phyloP scores from a whole-genome alignment of 225 moss, liverwort and hornwort species.

The Sphagnum contortum region DNA sequence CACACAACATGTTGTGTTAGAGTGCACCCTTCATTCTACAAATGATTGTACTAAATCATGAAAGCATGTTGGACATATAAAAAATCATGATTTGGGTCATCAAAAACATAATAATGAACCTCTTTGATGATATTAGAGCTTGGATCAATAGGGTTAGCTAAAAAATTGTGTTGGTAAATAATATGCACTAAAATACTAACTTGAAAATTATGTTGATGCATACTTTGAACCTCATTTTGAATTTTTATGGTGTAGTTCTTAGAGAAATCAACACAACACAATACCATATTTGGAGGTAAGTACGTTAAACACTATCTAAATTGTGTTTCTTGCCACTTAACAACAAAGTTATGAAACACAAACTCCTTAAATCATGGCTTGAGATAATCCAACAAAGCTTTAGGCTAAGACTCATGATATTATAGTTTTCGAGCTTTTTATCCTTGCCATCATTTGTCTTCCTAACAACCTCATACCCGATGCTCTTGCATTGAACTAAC shows the following conservation, averaged over 20 bases:
- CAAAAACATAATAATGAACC: neutral
- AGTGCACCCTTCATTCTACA: neutral
- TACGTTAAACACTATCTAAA: neutral
- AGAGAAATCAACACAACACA: neutral
- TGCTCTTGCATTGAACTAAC: too few species aligned
- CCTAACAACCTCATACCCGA: too few species aligned
- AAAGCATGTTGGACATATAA: neutral
- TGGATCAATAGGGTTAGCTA: neutral
- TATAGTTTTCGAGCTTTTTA: too few species aligned
- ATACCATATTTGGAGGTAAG: too few species aligned
- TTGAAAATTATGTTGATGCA: neutral
- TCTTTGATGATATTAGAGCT: neutral
- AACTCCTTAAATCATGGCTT: conserved; percentile 1
- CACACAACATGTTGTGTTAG: neutral
- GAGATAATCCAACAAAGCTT: neutral
- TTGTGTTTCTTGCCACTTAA: conserved; percentile 2
- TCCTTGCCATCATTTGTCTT: too few species aligned
- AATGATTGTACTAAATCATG: neutral
- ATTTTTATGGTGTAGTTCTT: neutral
- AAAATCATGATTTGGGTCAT: neutral
- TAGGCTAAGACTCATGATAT: too few species aligned
- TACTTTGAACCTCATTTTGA: conserved; percentile 3
- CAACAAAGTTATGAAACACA: neutral
- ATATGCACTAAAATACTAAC: neutral
- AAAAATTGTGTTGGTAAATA: neutral